Evolutionary conservation across 2,329 filamentous ascomycete species (phyloP), one percentile per base, ranked within the genome.

Genomic region (Microsporum canis): DNA sequence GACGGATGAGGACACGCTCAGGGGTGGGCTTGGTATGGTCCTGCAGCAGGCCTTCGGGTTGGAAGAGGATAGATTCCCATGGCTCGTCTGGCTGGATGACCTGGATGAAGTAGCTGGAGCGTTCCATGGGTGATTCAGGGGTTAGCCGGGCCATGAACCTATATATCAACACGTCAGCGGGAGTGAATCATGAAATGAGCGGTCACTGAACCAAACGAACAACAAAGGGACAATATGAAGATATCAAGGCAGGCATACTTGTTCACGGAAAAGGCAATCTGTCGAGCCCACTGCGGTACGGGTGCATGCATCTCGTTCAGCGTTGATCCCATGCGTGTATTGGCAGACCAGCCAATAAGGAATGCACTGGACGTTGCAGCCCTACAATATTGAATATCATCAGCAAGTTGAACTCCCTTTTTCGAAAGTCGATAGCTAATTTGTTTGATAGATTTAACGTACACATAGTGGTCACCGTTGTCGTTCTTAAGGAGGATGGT

Each of bases 301-400:
- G 76, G 75, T 2, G 69, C 70, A 61, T 80, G 78, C 59, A 82
- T 71, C 47, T 73, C 72, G 17, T 76, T 74, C 62, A 82, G 75
- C 1, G 76, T 76, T 66, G 73, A 78, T 29, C 79, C 79, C 51
- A 82, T 79, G 31, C 78, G 73, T 51, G 77, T 71, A 43, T 75
- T 68, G 10, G 82, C 72, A 27, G 75, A 75, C 78, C 79, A 82
- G 5, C 80, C 80, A 0, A 79, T 76, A 1, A 80, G 80, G 64
- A 81, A 82, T 3, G 81, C 70, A 12, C 78, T 82, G 3, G 80
- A 79, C 53, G 78, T 79, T 29, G 79, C 80, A 60, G 75, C 72
- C 33, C 77, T 79, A 61, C n/a, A 43, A 4, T 23, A 47, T 23
- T 41, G 33, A 2, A 41, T 31, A 57, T 14, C 62, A 56, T 59